Evolutionary conservation across 2,329 filamentous ascomycete genomes (phyloP), one percentile per base, ranked within the genome.

Genomic region (Atkinsonella texensis): DNA sequence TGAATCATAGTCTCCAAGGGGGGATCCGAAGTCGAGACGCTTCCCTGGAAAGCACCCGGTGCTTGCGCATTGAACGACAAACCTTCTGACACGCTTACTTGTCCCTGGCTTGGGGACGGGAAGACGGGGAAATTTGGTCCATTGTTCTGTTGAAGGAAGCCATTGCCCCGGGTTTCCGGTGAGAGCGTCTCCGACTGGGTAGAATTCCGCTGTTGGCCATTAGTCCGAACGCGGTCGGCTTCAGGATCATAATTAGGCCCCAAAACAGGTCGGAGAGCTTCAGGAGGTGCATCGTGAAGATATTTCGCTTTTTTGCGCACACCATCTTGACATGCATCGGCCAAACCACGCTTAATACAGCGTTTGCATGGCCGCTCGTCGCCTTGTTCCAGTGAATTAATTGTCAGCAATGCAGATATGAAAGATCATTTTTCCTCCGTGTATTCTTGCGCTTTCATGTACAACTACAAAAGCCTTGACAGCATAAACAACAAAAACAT

Each of bases 261-360:
- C 46, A 93, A 77, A 42, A 93, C 89, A n/a, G 90, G 88, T 64
- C 91, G 80, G 55, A 96, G 75, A 45, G 89, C 89, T 65, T 94
- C 89, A 49, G 89, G 82, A 38, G 91, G 90, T 28, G 91, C 89
- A 75, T 97, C 93, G 64, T 97, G 90, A 52, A 98, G 85, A 68
- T 98, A 98, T 68, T 98, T 98, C 49, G 93, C 93, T 76, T 97
- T 98, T 70, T 98, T 98, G 56, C 93, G 85, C 49, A 97, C 89
- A 50, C 93, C 93, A 65, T 98, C 93, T 67, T 95, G 89, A 64
- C 93, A 98, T 55, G 82, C 82, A 65, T 95, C 89, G 62, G 89
- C 87, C 20, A 97, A 79, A 45, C 89, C 88, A 60, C 93, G 85
- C 69, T 96, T 96, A 60, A 97, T 89, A 67, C 93, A 98, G 62